Base-by-base conservation (phyloP, 176 grass and related monocot genomes). In the Coix lacrymajobi region DNA sequence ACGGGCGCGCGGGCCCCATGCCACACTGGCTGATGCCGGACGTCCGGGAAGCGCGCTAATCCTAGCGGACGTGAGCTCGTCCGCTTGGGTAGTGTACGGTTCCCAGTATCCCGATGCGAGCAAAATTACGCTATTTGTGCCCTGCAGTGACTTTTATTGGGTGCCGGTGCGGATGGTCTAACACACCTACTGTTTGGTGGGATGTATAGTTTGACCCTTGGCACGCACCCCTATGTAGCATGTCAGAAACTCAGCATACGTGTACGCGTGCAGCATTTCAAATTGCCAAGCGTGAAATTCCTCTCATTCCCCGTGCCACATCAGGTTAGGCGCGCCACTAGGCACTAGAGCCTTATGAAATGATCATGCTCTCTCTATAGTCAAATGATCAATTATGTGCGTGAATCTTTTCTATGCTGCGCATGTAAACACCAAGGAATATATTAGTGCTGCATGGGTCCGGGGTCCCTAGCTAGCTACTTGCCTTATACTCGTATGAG, bases 181-280 rank as follows among this genome's bases (percentile, higher is more conserved):
- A n/a, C 39, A 38, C 37, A 38, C 37, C 37, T 40, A n/a, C n/a
- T 39, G 10, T 70, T 44, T 4, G 15, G 28, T 32, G 4, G 28
- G 25, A 12, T 49, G 17, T 49, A 20, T 73, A 58, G 49, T 58
- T 75, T 75, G 46, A 36, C 9, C 20, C 20, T 76, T 58, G 77
- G 77, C 77, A 79, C 77, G 22, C 77, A 79, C 29, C 43, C 61
- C 77, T 24, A 79, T 48, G n/a, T 9, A 43, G 25, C 12, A 61
- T 40, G 14, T 12, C n/a, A 45, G 61, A 20, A 57, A 57, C 54
- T 4, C 22, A 11, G 4, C 22, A 65, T 45, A 64, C 36, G 8
- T 36, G 7, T 7, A 39, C 33, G 73, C 31, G 52, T 76, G 31
- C n/a, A 33, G 39, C 44, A 66, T 52, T 0, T 24, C 22, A 25